A percentile compares a stretch with the other conserved stretches of the same genome.
Evolutionary conservation across 2,329 filamentous ascomycete genomes (phyloP).

Genomic region (Thelonectria rubi): DNA sequence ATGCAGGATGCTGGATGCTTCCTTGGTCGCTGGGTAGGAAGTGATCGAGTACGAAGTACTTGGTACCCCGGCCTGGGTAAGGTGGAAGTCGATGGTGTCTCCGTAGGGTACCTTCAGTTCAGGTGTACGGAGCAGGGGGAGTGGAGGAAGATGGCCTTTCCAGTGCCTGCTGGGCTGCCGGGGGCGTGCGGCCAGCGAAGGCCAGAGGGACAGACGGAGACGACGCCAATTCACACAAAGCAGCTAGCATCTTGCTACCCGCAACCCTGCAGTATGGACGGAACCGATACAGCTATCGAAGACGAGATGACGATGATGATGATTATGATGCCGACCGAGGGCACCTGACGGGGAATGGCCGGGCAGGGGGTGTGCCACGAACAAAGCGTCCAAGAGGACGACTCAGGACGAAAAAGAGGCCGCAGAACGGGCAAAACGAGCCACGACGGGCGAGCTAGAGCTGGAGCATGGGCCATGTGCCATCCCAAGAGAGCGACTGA

Average conservation of each 20-base stretch:
- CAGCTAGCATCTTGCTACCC: slow-evolving; percentile 30
- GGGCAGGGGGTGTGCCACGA: slow-evolving; percentile 22
- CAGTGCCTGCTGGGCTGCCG: slow-evolving; percentile 20
- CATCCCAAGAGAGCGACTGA: slow-evolving; percentile 26
- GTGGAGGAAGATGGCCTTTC: slow-evolving; percentile 26
- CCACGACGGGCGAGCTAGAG: slow-evolving; percentile 23
- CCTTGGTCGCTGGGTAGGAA: slow-evolving; percentile 29
- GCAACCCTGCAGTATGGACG: slow-evolving; percentile 33
- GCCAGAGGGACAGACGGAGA: slow-evolving; percentile 21
- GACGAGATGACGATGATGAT: slow-evolving; percentile 29
- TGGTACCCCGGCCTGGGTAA: slow-evolving; percentile 24
- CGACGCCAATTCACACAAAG: slow-evolving; percentile 27
- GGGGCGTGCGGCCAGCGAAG: slow-evolving; percentile 35
- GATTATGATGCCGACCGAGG: slow-evolving; percentile 31
- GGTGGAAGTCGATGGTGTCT: slow-evolving; percentile 27
- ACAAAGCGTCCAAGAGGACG: slow-evolving; percentile 15
- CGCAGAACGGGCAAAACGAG: slow-evolving; percentile 23
- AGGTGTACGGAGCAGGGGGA: slow-evolving; percentile 36
- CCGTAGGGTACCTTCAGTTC: no score
- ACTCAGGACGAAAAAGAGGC: slow-evolving; percentile 18
- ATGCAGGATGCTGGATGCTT: slow-evolving; percentile 27
- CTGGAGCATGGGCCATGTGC: slow-evolving; percentile 36
- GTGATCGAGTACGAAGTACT: slow-evolving; percentile 5
- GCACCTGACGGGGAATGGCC: slow-evolving; percentile 33
- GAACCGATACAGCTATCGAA: slow-evolving; percentile 16